phyloP scores from a whole-genome alignment of 176 grass and related monocot species.

The Juncus inflexus region DNA sequence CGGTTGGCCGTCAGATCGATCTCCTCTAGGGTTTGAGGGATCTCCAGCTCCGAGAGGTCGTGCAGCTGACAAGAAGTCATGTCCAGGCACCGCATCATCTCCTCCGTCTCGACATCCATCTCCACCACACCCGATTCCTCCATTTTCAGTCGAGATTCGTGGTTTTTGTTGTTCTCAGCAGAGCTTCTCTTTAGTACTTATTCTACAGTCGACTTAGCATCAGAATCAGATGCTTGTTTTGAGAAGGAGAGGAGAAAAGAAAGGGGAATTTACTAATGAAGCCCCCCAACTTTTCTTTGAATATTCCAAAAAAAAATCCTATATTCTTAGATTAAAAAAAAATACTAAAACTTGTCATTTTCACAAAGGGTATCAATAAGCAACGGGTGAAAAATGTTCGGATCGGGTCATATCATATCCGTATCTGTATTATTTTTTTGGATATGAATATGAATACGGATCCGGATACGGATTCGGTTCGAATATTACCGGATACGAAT shows the following conservation, averaged over 20 bases:
- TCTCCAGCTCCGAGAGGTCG: conserved; percentile 79
- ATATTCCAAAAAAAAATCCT: too few species aligned
- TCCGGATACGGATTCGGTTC: too few species aligned
- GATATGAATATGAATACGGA: too few species aligned
- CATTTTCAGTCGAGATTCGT: background rate
- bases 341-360: too few species aligned
- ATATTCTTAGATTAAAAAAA: too few species aligned
- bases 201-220: background rate
- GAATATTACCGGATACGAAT: too few species aligned
- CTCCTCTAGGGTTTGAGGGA: conserved; percentile 70
- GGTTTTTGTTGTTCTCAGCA: conserved; percentile 25
- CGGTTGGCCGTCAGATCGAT: conserved; percentile 92
- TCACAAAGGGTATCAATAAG: too few species aligned
- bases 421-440: too few species aligned
- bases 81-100: conserved; percentile 44
- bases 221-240: background rate
- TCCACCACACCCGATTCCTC: conserved; percentile 10
- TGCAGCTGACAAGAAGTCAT: conserved; percentile 84
- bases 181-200: background rate
- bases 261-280: background rate
- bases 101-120: conserved; percentile 39
- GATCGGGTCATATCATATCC: too few species aligned
- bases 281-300: too few species aligned
- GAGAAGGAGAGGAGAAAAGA: background rate
- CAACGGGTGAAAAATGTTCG: too few species aligned